Base-by-base conservation (phyloP, 2,329 filamentous ascomycete genomes). In the Fusarium bactridioides region DNA sequence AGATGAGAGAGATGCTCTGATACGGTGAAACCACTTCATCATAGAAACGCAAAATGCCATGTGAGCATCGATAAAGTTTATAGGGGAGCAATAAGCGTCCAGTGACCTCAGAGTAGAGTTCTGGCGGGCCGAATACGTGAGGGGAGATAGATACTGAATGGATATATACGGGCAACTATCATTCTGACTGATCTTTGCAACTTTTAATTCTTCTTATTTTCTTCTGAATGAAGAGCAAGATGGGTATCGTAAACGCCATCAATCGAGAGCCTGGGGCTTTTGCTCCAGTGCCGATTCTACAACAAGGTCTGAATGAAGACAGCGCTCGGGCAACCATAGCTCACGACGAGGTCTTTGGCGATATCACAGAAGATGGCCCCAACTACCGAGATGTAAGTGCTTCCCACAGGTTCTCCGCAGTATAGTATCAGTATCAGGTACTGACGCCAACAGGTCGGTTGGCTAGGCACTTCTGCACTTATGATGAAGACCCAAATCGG, bases 401-500 rank as follows among this genome's bases (percentile, higher is more conserved):
- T 15, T 21, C 18, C n/a, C 10, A 43, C 19, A 29, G 11, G 23
- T 25, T 45, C 10, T 18, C 19, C 27, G 35, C 10, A 13, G 25
- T 29, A 29, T 29, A 29, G 29, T 29, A 29, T 29, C 29, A 29
- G 29, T 41, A 12, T 27, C 33, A 38, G 33, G 23, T 44, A 53
- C 55, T 73, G 18, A 74, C 45, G 35, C 15, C 12, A 43, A 51
- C 81, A 82, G 80, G 84, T 51, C 11, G 82, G 83, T 47, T 86
- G 83, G 84, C 62, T 83, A 8, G 84, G 83, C 31, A 84, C 84
- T 19, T 74, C 80, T 4, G 82, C 81, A 18, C 78, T 86, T 27
- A 86, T 85, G 83, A 83, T 85, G 82, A 85, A 86, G 78, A 84
- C 82, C 6, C 83, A 85, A 64, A 80, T 85, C 43, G 84, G 84